Evolutionary conservation across 768 basidiomycete species (phyloP), one percentile per base, ranked within the genome.

Genomic region (Bullera alba): DNA sequence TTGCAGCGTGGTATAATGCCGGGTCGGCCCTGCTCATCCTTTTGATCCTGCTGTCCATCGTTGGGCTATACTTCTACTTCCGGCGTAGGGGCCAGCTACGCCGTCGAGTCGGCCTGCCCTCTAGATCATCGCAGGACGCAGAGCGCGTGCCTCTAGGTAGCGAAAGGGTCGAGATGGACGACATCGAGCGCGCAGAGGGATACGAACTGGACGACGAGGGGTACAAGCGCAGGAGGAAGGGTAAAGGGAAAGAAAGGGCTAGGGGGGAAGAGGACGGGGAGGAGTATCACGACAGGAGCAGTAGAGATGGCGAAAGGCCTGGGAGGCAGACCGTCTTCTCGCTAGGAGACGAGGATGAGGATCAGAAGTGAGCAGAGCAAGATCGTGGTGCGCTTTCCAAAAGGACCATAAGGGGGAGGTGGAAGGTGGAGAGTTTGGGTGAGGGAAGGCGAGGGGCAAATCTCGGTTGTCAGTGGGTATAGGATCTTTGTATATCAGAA

Each of bases 1-100:
- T 17, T 23, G 26, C 39, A 89, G 91, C 88, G n/a, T 92, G 91
- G 70, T 95, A 92, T 70, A 93, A 93, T 53, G 85, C 88, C 28
- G 89, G 87, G 10, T 90, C 89, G 0, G 86, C 85, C 1, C 83
- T 85, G 2, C 75, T 91, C n/a, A 82, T 93, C 21, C 78, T 96
- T 34, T 65, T 92, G 2, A 72, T 95, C 47, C 78, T 92, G 50
- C 76, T 80, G 29, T 63, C 81, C 17, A 78, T 77, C 15, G 80
- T 91, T 46, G 87, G 82, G 0, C 72, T 79, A 8, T 88, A 86
- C 72, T 76, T 93, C 49, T 96, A 85, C 83, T 87, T 81, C 73
- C 83, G 87, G 34, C 62, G 78, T 16, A 77, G 83, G 35, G 74
- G 75, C 30, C 57, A 60, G 16, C 32, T 56, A 21, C 34, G 67